These are phyloP conservation scores for Calocera cornea DNA, from an alignment of 768 basidiomycete species.

Conservation along the genomic window DNA sequence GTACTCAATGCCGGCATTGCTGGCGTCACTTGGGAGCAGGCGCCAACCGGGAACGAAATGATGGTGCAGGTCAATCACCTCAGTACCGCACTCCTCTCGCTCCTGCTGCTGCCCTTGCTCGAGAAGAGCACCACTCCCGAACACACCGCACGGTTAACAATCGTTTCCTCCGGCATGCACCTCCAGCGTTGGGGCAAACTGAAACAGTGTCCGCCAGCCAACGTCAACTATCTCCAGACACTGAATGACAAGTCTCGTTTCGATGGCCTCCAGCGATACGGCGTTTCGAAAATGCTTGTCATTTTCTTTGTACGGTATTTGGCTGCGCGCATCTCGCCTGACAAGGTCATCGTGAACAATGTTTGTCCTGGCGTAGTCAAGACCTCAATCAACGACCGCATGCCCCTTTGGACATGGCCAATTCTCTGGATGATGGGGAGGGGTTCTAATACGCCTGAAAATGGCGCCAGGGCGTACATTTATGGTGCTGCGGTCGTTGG, in stretches of 20 bases:
- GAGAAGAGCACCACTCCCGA: neutral
- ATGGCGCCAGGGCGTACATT: neutral
- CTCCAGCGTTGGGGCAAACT: neutral
- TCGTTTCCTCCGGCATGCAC: neutral
- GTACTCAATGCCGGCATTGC: neutral
- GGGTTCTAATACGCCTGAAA: neutral
- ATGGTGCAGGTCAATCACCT: neutral
- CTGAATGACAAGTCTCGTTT: neutral
- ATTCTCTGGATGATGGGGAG: neutral
- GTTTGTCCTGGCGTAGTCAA: neutral
- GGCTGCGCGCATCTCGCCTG: neutral
- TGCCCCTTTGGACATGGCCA: neutral
- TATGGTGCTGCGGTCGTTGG: neutral
- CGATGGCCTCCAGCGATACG: neutral
- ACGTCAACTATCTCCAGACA: neutral
- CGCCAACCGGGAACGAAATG: slow-evolving; percentile 2
- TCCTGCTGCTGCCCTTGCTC: neutral
- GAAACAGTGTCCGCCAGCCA: neutral
- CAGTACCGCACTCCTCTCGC: neutral
- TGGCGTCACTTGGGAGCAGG: neutral
- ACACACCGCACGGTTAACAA: neutral
- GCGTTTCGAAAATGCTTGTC: neutral
- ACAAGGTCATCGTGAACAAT: neutral
- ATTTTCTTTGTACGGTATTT: neutral
- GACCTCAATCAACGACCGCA: neutral